These are phyloP conservation scores for Ustulina deusta DNA, from an alignment of 2,329 filamentous ascomycete genomes.

Conservation along the genomic window DNA sequence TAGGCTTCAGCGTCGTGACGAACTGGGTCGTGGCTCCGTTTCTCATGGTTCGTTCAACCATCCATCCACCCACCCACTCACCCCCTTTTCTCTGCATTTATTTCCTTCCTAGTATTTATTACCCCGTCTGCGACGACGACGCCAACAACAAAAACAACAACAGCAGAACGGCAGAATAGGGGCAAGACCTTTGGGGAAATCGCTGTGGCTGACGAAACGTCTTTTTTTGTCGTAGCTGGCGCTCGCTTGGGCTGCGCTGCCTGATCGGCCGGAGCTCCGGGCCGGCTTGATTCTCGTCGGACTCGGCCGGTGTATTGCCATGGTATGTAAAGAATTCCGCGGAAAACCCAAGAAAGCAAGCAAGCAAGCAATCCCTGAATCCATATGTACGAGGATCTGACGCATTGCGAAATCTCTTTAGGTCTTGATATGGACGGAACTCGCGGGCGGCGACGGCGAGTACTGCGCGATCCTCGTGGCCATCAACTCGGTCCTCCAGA, in stretches of 20 bases:
- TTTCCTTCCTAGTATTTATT: too few species aligned
- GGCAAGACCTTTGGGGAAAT: not conserved
- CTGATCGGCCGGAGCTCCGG: constrained; percentile 67
- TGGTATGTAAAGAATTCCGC: constrained; percentile 69
- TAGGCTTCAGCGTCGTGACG: constrained; percentile 79
- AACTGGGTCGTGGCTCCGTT: constrained; percentile 89
- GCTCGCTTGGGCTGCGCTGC: constrained; percentile 76
- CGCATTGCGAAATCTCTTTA: constrained; percentile 36
- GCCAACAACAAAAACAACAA: too few species aligned
- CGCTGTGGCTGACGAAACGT: constrained; percentile 4
- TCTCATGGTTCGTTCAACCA: constrained; percentile 80
- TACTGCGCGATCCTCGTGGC: constrained; percentile 87
- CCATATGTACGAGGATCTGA: constrained; percentile 24
- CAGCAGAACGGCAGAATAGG: too few species aligned
- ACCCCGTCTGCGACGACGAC: not conserved
- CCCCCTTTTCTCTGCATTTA: not conserved
- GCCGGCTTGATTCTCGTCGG: constrained; percentile 85
- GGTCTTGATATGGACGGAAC: constrained; percentile 78
- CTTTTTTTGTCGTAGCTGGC: constrained; percentile 62
- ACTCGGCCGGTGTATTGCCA: constrained; percentile 86
- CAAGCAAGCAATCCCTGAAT: not conserved
- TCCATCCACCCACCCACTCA: too few species aligned
- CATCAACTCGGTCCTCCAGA: constrained; percentile 79
- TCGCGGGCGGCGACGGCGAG: constrained; percentile 80
- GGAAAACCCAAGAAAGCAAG: too few species aligned